These are phyloP conservation scores for Cyberlindnera mrakii DNA, from an alignment of 805 yeast species.

Conservation along the genomic window DNA sequence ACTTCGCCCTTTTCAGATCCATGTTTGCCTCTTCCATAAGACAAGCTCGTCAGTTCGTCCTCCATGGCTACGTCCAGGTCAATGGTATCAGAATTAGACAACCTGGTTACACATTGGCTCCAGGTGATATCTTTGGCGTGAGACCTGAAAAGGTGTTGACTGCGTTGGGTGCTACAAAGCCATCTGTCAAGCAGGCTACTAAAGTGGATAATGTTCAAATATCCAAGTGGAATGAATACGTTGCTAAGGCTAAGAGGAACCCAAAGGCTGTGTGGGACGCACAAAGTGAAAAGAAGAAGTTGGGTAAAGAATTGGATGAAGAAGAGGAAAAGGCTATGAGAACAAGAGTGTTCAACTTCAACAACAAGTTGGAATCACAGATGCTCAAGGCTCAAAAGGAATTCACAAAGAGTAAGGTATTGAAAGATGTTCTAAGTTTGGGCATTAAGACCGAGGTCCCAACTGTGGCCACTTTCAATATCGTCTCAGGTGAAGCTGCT, in stretches of 20 bases:
- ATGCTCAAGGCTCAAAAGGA: conserved; percentile 20
- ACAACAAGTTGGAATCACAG: conserved; percentile 11
- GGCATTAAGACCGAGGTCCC: conserved; percentile 15
- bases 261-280: conserved; percentile 34
- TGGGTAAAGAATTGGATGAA: conserved; percentile 18
- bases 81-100: conserved; percentile 75
- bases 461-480: conserved; percentile 8
- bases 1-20: conserved; percentile 83
- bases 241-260: conserved; percentile 45
- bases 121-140: conserved; percentile 86
- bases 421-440: conserved; percentile 10
- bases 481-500: conserved; percentile 15
- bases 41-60: conserved; percentile 86
- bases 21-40: conserved; percentile 90
- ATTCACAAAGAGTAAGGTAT: conserved; percentile 16
- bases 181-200: conserved; percentile 61
- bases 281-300: conserved; percentile 32
- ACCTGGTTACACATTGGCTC: conserved; percentile 69
- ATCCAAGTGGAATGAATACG: conserved; percentile 68
- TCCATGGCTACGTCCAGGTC: conserved; percentile 76
- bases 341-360: conserved; percentile 11
- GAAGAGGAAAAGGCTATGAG: conserved; percentile 15
- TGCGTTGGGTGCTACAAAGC: conserved; percentile 84
- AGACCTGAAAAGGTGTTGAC: conserved; percentile 78
- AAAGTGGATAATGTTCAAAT: conserved; percentile 69